Evolutionary conservation across 2,329 filamentous ascomycete species (phyloP).

Genomic region (Macrophomina pseudophaseolina): DNA sequence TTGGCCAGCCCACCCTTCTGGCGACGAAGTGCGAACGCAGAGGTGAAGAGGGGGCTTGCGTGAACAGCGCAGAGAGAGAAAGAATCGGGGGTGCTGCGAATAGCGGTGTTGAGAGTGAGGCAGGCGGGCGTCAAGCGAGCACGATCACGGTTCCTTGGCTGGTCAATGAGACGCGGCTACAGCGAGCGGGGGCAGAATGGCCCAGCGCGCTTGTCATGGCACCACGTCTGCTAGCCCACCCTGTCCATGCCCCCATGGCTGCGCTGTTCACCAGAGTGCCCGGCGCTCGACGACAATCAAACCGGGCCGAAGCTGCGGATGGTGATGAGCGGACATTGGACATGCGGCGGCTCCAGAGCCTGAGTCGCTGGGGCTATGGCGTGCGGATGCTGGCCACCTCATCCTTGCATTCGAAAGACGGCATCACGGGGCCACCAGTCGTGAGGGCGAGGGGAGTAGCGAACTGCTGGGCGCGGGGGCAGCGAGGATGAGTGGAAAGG

Average conservation of each 20-base stretch:
- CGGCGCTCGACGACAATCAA: constrained; percentile 20
- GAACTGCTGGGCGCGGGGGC: no score
- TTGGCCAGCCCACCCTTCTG: constrained; percentile 4
- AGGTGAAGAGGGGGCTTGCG: background rate
- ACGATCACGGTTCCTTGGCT: constrained; percentile 4
- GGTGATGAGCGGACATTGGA: constrained; percentile 21
- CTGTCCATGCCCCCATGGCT: constrained; percentile 13
- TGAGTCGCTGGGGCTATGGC: constrained; percentile 18
- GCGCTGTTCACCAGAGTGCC: constrained; percentile 17
- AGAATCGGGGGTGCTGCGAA: constrained; percentile 9
- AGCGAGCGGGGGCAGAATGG: constrained; percentile 9
- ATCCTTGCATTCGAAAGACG: constrained; percentile 1
- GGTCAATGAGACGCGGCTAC: constrained; percentile 8
- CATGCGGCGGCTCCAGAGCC: constrained; percentile 17
- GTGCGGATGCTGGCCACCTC: constrained; percentile 12
- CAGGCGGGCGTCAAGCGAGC: constrained; percentile 21
- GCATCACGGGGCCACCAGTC: background rate
- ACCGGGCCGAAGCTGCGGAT: constrained; percentile 24
- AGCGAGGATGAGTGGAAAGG: no score
- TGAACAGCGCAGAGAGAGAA: constrained; percentile 7
- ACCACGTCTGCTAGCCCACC: constrained; percentile 4
- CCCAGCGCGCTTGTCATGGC: constrained; percentile 21
- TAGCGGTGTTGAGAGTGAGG: constrained; percentile 23
- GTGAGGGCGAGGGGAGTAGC: background rate
- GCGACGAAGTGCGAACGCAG: background rate